Percentiles rank a stretch among this genome's conserved stretches.
Evolutionary conservation across 176 grass and related monocot species (phyloP).

Genomic region (Raddia guianensis): DNA sequence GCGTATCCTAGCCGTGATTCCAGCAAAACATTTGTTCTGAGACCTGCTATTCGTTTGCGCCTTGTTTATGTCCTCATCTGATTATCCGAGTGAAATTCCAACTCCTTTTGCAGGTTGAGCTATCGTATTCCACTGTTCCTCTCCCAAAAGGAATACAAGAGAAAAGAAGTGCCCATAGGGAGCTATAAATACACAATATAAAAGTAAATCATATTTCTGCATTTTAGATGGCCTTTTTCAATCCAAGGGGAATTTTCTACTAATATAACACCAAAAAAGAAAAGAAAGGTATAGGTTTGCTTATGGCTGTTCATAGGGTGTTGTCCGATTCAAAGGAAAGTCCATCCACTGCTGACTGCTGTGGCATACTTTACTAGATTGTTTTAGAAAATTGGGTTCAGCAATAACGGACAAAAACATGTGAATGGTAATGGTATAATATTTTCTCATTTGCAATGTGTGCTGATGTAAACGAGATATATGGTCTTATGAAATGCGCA

Average conservation of each 20-base stretch:
- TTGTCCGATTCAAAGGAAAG: neutral
- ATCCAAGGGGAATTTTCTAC: neutral
- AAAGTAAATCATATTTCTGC: neutral
- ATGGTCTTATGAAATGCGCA: neutral
- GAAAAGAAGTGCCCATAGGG: neutral
- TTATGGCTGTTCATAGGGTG: neutral
- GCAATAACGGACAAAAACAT: neutral
- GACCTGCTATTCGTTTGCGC: neutral
- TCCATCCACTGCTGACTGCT: neutral
- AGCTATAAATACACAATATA: neutral
- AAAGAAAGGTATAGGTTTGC: neutral
- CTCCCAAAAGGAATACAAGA: neutral
- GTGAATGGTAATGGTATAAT: neutral
- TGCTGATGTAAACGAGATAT: neutral
- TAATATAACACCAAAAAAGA: neutral
- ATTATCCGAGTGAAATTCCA: slow-evolving; percentile 11
- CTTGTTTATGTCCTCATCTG: neutral
- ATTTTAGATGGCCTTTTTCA: slow-evolving; percentile 29
- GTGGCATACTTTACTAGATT: neutral
- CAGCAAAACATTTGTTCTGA: neutral
- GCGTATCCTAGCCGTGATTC: neutral
- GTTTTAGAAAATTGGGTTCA: slow-evolving; percentile 29
- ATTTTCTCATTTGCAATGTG: neutral
- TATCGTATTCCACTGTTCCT: neutral
- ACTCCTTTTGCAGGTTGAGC: slow-evolving; percentile 12